phyloP scores from a whole-genome alignment of 2,329 filamentous ascomycete species.

The Dothidotthia symphoricarpi region DNA sequence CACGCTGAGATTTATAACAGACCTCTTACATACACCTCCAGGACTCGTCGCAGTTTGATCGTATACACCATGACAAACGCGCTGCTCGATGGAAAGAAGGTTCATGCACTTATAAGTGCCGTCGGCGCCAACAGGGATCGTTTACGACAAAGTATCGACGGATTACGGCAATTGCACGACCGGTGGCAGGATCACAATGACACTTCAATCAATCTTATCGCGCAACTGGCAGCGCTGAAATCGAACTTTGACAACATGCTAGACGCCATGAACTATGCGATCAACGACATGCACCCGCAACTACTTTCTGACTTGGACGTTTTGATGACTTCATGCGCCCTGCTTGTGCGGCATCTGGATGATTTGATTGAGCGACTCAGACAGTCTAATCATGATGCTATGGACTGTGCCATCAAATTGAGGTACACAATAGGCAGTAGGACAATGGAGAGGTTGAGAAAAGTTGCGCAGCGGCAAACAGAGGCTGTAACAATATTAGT shows the following conservation, averaged over 20 bases:
- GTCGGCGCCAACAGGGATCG: conserved; percentile 32
- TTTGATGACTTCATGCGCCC: conserved; percentile 31
- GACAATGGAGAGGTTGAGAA: conserved; percentile 33
- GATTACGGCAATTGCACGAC: conserved; percentile 37
- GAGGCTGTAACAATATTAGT: conserved; percentile 34
- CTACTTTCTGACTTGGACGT: conserved; percentile 36
- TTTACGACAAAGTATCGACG: conserved; percentile 34
- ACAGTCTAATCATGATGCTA: conserved; percentile 32
- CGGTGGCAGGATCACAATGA: conserved; percentile 32
- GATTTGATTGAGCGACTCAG: conserved; percentile 23
- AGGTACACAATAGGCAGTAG: conserved; percentile 32
- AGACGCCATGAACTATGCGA: conserved; percentile 37
- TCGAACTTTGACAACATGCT: conserved; percentile 36
- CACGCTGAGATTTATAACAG: background rate
- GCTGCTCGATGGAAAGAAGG: conserved; percentile 30
- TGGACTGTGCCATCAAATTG: conserved; percentile 34
- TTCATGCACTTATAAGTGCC: conserved; percentile 28
- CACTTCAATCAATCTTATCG: conserved; percentile 38
- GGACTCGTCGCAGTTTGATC: background rate
- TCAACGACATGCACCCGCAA: conserved; percentile 37
- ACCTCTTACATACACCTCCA: background rate
- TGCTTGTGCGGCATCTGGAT: conserved; percentile 34
- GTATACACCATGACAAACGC: conserved; percentile 24
- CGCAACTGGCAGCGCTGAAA: conserved; percentile 36
- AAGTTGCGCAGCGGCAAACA: conserved; percentile 35